Percentiles rank a stretch among this genome's conserved stretches.
Evolutionary conservation across 331 rosid genomes (phyloP).

Genomic region (Arachis monticola): DNA sequence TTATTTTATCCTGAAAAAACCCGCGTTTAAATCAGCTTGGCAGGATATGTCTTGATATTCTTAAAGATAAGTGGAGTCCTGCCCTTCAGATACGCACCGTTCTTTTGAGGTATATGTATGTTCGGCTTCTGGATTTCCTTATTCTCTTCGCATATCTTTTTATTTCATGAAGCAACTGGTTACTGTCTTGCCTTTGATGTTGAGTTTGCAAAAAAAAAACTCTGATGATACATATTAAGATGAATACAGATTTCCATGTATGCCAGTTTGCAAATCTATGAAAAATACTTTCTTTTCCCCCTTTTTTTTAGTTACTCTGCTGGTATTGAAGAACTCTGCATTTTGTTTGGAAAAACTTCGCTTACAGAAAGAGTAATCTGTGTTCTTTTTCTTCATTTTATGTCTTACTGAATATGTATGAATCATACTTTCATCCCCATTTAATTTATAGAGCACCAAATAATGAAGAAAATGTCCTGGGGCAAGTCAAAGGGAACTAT

Average conservation of each 20-base stretch:
- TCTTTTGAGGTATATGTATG: conserved; percentile 77
- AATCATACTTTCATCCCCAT: neutral
- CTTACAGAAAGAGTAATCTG: neutral
- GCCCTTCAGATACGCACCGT: conserved; percentile 98
- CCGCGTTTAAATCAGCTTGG: conserved; percentile 68
- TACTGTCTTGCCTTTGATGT: neutral
- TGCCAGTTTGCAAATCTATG: neutral
- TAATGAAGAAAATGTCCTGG: too few species aligned
- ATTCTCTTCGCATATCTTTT: conserved; percentile 15
- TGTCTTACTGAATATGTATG: neutral
- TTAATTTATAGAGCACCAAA: neutral
- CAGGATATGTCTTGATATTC: conserved; percentile 94
- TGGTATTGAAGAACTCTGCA: neutral
- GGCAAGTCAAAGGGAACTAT: neutral
- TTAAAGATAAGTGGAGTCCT: conserved; percentile 98
- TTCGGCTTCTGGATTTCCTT: neutral
- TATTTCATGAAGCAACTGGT: conserved; percentile 1
- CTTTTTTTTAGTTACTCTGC: neutral
- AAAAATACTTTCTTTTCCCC: neutral
- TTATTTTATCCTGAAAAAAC: neutral
- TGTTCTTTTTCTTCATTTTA: conserved; percentile 8
- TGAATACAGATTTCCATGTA: neutral
- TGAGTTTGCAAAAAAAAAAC: neutral
- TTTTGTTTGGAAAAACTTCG: neutral
- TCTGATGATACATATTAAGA: neutral